A percentile compares a stretch with the other conserved stretches of the same genome.
These are phyloP conservation scores for Barnettozyma vustinii DNA, from an alignment of 805 yeast species.

Conservation along the genomic window DNA sequence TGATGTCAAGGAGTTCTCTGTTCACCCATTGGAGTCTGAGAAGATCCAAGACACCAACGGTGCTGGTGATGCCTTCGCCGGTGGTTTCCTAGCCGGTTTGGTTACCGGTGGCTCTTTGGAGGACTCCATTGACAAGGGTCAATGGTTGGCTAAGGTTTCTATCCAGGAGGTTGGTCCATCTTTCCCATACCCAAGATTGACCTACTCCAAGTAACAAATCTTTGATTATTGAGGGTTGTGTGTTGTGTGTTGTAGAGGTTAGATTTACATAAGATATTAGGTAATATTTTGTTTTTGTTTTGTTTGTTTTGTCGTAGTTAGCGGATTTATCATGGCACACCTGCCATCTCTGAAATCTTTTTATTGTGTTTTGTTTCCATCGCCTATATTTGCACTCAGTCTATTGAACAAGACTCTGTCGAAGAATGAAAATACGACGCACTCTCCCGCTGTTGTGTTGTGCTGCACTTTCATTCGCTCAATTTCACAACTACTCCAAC, in stretches of 20 bases:
- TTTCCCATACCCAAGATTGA: constrained; percentile 51
- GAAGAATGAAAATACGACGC: not conserved
- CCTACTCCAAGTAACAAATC: constrained; percentile 15
- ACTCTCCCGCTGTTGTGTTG: not conserved
- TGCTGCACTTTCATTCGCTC: not conserved
- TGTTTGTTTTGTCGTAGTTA: not conserved
- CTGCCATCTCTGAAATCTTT: not conserved
- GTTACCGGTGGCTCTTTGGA: constrained; percentile 65
- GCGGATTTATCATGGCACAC: not conserved
- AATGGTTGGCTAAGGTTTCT: constrained; percentile 91
- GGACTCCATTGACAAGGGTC: constrained; percentile 74
- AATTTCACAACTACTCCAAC: not conserved
- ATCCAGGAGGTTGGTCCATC: constrained; percentile 94
- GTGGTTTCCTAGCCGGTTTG: constrained; percentile 88
- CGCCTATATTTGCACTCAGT: not conserved
- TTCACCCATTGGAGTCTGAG: constrained; percentile 60
- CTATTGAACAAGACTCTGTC: not conserved
- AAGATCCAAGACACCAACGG: constrained; percentile 92
- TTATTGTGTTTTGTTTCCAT: not conserved
- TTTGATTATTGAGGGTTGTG: too few relatives aligned
- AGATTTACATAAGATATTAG: not conserved
- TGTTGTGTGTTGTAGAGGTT: too few relatives aligned
- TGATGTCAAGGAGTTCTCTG: constrained; percentile 51
- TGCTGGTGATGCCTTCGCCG: constrained; percentile 98
- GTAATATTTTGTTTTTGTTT: not conserved